Base-by-base conservation (phyloP, 2,329 filamentous ascomycete genomes). In the Lecanosticta acicola region DNA sequence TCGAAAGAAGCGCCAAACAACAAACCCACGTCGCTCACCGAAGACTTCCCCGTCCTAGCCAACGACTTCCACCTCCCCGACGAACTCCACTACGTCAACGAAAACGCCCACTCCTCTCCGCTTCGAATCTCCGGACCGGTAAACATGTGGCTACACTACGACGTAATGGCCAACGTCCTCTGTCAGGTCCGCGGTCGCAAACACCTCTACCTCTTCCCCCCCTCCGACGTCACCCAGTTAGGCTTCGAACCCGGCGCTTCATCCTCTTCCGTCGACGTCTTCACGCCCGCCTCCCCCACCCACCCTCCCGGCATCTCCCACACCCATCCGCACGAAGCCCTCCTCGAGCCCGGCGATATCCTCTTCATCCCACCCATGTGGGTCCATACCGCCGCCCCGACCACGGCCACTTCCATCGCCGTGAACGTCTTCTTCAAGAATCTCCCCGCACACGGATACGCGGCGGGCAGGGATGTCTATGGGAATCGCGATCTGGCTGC, bases 361-460 rank as follows among this genome's bases (percentile, higher is more conserved):
- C 69, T 95, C 7, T 91, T 86, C 64, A 75, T 95, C 21, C 89
- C 89, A 0, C 80, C 87, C 0, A 75, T 93, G 56, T 95, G 90
- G 89, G 74, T 87, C 10, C 90, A 95, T 65, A 84, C 87, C 0
- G 83, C 82, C 1, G 74, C 76, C 0, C 81, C 84, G 8, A 62
- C 66, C 1, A 59, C 66, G 18, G 64, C 63, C 3, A 64, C 80
- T 49, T 89, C 86, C 56, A 73, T 94, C 5, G 87, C 87, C 1
- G 82, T 95, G n/a, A 95, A 95, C 62, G 78, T 91, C 20, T 95
- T 95, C 71, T 95, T 94, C 69, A 80, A 81, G 35, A 83, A 82
- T 50, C 40, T 63, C 18, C 32, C 53, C 2, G 20, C 2, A 5
- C 70, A 64, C 2, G 80, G 78, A 1, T 93, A 93, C 63, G 81